Evolutionary conservation across 768 basidiomycete genomes (phyloP), one percentile per base, ranked within the genome.

Genomic region (Phlegmacium glaucopus): DNA sequence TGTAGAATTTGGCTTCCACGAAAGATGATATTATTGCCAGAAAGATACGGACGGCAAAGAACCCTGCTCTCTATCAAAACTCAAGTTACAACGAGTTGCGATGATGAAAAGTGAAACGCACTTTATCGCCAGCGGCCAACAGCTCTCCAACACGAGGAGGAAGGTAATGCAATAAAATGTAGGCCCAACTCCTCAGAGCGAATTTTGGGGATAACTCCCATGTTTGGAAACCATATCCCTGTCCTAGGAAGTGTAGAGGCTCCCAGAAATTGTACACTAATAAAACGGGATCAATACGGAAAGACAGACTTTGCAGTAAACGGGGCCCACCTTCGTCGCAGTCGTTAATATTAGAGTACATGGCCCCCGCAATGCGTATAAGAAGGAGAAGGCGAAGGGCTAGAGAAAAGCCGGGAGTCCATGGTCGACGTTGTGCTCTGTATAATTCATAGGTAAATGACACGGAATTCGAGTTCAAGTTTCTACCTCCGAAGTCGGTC

Each of bases 201-300:
- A 85, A 96, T 44, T 77, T 70, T 9, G 96, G 94, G 8, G 94
- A 89, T 5, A 90, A 81, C 62, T 99, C 96, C 96, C 96, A 99
- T 0, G 96, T 98, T 68, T 98, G 95, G 66, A 99, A 97, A 7
- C 90, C 96, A 50, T 83, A 75, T 18, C 91, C 92, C 47, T 83
- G 72, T 49, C 85, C 80, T 47, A 96, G 74, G 61, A 94, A 94
- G 69, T 99, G 96, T 12, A 99, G 71, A 15, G 96, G 96, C 61
- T 98, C 96, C 92, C 92, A 98, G 67, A 96, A 99, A 69, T 99
- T 99, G 78, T 85, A 99, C 10, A 96, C 96, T 99, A 44, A 22
- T 51, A 44, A 15, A 9, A 41, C 13, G 34, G 12, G 38, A 30
- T 39, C 44, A 32, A 42, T 6, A 35, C 9, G 17, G 11, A 11